Conservation (phyloP, 169 alveolate genomes). For the Eimeria tenella region DNA sequence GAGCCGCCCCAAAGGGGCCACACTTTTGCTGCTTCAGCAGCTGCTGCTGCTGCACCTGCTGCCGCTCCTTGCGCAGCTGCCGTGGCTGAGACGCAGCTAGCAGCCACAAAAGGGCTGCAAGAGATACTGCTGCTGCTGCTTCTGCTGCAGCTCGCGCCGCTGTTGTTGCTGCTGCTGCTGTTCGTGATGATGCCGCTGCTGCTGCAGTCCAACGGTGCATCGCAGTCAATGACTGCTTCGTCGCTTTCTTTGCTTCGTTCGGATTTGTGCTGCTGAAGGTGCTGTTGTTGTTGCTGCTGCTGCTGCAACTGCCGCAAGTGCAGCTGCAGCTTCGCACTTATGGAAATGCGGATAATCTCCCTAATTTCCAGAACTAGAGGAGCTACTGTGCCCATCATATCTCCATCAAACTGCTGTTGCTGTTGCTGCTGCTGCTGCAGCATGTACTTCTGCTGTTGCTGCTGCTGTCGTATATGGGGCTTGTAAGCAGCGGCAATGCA, state of each 20-base stretch:
- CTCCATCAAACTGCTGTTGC: slow-evolving; percentile 17
- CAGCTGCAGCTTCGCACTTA: slow-evolving; percentile 43
- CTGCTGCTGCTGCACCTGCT: slow-evolving; percentile 19
- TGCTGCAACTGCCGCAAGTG: slow-evolving; percentile 56
- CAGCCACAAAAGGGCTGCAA: neutral
- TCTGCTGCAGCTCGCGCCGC: neutral
- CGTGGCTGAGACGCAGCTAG: neutral
- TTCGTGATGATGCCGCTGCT: slow-evolving; percentile 37
- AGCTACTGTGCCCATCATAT: slow-evolving; percentile 29
- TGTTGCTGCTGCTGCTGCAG: slow-evolving; percentile 52
- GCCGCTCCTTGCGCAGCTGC: neutral
- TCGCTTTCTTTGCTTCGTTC: neutral
- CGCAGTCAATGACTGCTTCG: too few relatives aligned
- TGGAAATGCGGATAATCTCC: slow-evolving; percentile 18
- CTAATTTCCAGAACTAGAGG: slow-evolving; percentile 22
- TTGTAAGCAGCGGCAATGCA: slow-evolving; percentile 41
- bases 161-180: slow-evolving; percentile 56
- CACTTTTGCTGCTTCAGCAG: slow-evolving; percentile 47
- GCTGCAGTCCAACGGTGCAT: neutral
- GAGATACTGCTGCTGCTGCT: neutral
- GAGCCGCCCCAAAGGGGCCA: slow-evolving; percentile 49
- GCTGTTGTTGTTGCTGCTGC: neutral
- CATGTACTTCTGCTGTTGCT: slow-evolving; percentile 45
- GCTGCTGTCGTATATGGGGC: slow-evolving; percentile 51
- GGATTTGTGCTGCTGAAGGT: neutral